A percentile compares a stretch with the other conserved stretches of the same genome.
Conservation (phyloP, 1,284 basidiomycete genomes). For the Schizophyllum commune region DNA sequence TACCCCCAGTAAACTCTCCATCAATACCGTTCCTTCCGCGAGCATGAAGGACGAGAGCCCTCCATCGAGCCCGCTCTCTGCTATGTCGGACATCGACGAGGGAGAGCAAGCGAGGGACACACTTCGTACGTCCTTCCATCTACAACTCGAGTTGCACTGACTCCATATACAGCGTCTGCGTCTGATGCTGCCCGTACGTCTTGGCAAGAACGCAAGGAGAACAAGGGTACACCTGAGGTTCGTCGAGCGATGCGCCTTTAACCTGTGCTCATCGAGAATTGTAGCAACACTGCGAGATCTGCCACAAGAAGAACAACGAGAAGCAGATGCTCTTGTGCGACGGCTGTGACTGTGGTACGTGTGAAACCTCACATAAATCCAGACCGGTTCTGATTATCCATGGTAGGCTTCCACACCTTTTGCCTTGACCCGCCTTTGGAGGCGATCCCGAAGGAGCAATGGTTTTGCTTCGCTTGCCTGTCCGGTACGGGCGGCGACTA, state of each 20-base stretch:
- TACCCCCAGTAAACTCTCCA: neutral
- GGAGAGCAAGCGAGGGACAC: neutral
- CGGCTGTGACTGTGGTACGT: slow-evolving; percentile 89
- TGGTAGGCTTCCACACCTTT: slow-evolving; percentile 87
- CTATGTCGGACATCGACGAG: neutral
- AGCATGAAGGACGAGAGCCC: slow-evolving; percentile 38
- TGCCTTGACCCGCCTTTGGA: slow-evolving; percentile 89
- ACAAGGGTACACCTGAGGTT: slow-evolving; percentile 45
- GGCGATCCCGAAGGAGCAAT: slow-evolving; percentile 85
- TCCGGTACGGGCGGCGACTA: slow-evolving; percentile 95
- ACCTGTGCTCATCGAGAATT: neutral
- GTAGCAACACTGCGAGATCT: slow-evolving; percentile 81
- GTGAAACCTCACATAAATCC: neutral
- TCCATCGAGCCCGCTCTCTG: slow-evolving; percentile 63
- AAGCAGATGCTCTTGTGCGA: slow-evolving; percentile 94
- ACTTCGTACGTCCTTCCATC: neutral
- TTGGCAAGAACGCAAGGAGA: slow-evolving; percentile 38
- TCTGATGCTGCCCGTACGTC: neutral
- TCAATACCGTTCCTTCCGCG: slow-evolving; percentile 15
- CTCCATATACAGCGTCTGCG: no score
- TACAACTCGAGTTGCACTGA: no score
- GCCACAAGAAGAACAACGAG: slow-evolving; percentile 80
- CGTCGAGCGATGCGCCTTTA: slow-evolving; percentile 9
- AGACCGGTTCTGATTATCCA: no score
- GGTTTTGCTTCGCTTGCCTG: slow-evolving; percentile 94